Base-by-base conservation (phyloP, 2,329 filamentous ascomycete genomes). In the Phialophora chinensis region DNA sequence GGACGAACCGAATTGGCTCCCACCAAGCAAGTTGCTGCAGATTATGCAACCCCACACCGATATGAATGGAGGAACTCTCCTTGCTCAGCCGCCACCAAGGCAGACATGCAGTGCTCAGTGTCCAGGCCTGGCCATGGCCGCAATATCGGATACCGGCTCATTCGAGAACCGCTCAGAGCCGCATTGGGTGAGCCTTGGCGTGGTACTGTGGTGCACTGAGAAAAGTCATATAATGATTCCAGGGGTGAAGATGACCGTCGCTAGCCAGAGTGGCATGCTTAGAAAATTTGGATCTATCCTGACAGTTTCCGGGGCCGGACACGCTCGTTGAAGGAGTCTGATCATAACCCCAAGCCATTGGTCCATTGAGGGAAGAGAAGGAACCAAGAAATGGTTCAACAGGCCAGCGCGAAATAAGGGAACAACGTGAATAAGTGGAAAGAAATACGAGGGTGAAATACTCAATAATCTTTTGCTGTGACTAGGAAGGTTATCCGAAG, bases 21-120 rank as follows among this genome's bases (percentile, higher is more conserved):
- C 52, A 17, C 52, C 53, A n/a, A 49, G 44, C 44, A 49, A 49
- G 20, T 23, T 38, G 53, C 31, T 33, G 53, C 53, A 56, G 14
- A 33, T 5, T 56, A 20, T 49, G 44, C 44, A n/a, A 49, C 44
- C 17, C 27, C 12, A n/a, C 53, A n/a, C 14, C n/a, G 31, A 56
- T 38, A 7, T 35, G 53, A 56, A 56, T 56, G 25, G 53, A 35
- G 53, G 53, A 20, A 11, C 12, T 23, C 17, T 49, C 14, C 17
- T 49, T n/a, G 44, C 44, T 20, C 44, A 49, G 17, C 44, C 20
- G 14, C 44, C 44, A 49, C 14, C 44, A 49, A 49, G 44, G 44
- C 17, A 35, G 53, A 23, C 27, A 23, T 56, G 25, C 11, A 56
- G 53, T 7, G 31, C 20, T 8, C 53, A 1, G n/a, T 38, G 31